Evolutionary conservation across 352 stramenopile species (phyloP).

Genomic region (Phytophthora pistaciae): DNA sequence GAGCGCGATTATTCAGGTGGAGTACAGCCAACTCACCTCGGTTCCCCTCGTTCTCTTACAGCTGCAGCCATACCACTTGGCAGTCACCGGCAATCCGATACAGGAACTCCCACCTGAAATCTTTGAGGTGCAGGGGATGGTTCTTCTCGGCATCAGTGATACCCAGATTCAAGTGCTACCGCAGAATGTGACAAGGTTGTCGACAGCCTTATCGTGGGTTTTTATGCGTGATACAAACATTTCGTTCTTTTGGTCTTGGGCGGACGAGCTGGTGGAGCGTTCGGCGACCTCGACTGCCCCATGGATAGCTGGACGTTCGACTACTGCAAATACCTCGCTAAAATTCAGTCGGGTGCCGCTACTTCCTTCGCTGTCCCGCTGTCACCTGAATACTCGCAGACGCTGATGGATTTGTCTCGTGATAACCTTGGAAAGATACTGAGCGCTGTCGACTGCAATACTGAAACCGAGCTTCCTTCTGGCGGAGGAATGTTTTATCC

Average conservation of each 20-base stretch:
- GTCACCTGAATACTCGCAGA: conserved; percentile 11
- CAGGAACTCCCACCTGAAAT: conserved; percentile 25
- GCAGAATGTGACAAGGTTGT: conserved; percentile 10
- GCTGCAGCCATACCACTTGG: conserved; percentile 22
- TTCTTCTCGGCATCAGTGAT: conserved; percentile 7
- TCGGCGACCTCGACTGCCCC: background rate
- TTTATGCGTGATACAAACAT: conserved; percentile 1
- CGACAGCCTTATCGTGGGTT: background rate
- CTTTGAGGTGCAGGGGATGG: conserved; percentile 18
- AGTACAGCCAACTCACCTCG: conserved; percentile 23
- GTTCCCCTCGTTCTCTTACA: conserved; percentile 19
- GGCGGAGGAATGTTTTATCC: background rate
- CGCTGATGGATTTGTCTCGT: conserved; percentile 18
- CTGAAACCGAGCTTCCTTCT: background rate
- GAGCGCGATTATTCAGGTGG: conserved; percentile 17
- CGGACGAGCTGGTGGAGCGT: conserved; percentile 1
- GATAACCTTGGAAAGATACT: conserved; percentile 9
- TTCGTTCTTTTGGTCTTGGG: conserved; percentile 23
- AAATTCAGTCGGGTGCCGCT: conserved; percentile 6
- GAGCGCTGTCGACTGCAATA: background rate
- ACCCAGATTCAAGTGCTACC: conserved; percentile 19
- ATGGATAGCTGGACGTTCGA: background rate
- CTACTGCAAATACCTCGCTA: conserved; percentile 18
- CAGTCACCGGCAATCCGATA: conserved; percentile 37
- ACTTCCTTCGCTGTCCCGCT: conserved; percentile 2